These are phyloP conservation scores for Populus hybrid DNA, from an alignment of 441 rosid genomes.

Conservation along the genomic window DNA sequence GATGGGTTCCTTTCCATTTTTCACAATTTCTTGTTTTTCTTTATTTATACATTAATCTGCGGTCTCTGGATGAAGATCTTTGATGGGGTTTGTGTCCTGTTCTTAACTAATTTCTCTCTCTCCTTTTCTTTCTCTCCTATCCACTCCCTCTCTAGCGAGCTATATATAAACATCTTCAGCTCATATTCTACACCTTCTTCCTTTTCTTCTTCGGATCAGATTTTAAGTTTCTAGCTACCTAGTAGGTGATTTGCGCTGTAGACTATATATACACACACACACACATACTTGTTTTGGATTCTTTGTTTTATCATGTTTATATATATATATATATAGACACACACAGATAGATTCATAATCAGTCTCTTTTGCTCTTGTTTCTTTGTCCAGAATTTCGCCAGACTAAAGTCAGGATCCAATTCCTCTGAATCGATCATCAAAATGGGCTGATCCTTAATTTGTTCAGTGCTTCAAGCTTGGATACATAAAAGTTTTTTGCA, in stretches of 20 bases:
- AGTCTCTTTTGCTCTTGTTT: not conserved
- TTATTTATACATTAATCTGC: not conserved
- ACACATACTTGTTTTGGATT: not conserved
- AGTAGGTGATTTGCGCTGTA: not conserved
- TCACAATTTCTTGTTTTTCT: not conserved
- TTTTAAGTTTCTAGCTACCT: not conserved
- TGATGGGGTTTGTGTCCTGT: conserved; percentile 2
- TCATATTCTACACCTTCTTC: not conserved
- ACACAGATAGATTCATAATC: not conserved
- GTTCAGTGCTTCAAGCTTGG: not conserved
- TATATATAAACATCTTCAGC: not conserved
- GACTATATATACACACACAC: not conserved
- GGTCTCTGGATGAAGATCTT: conserved; percentile 11
- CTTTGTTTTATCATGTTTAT: not conserved
- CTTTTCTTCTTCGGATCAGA: not conserved
- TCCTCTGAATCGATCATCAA: conserved; percentile 3
- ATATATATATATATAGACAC: no score
- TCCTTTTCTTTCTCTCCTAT: not conserved
- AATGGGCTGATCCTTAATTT: conserved; percentile 8
- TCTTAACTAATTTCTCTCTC: conserved; percentile 6
- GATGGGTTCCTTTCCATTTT: conserved; percentile 19
- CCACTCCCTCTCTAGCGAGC: not conserved
- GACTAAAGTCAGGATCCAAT: not conserved
- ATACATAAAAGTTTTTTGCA: not conserved
- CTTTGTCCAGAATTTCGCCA: conserved; percentile 8